phyloP scores from a whole-genome alignment of 495 filamentous ascomycete genomes.

The Aspergillus carlsbadensis region DNA sequence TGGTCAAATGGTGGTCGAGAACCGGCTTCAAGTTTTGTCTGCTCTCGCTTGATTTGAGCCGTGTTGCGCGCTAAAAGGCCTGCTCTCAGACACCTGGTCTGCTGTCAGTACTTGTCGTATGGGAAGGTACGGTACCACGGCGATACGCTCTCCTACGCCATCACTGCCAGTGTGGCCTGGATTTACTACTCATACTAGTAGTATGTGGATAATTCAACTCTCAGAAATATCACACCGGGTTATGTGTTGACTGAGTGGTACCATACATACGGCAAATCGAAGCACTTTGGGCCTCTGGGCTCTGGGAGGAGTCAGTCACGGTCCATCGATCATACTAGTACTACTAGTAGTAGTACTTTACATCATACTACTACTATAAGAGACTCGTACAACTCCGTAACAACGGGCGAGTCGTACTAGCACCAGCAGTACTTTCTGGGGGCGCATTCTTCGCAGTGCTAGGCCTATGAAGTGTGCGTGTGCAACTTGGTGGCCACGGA shows the following conservation, averaged over 20 bases:
- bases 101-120: conserved; percentile 2
- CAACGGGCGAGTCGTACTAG: conserved; percentile 10
- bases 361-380: conserved; percentile 19
- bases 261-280: conserved; percentile 11
- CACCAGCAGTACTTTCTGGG: conserved; percentile 6
- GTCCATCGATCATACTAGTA: conserved; percentile 11
- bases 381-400: conserved; percentile 14
- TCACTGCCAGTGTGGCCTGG: too few relatives aligned
- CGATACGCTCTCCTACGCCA: conserved; percentile 12
- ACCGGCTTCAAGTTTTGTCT: neutral
- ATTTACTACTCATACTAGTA: too few relatives aligned
- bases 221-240: conserved; percentile 10
- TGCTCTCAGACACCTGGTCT: conserved; percentile 8
- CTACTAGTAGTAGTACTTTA: too few relatives aligned
- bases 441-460: conserved; percentile 1
- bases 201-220: conserved; percentile 16
- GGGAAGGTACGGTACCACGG: conserved; percentile 8
- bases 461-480: neutral
- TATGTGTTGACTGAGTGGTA: conserved; percentile 10
- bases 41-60: neutral
- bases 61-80: neutral
- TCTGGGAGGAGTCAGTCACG: neutral
- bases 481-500: conserved; percentile 2
- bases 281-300: conserved; percentile 4
- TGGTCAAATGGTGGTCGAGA: neutral